Percentiles rank a stretch among this genome's conserved stretches.
phyloP scores from a whole-genome alignment of 306 rosid genomes.

The Hippophae tibetana region DNA sequence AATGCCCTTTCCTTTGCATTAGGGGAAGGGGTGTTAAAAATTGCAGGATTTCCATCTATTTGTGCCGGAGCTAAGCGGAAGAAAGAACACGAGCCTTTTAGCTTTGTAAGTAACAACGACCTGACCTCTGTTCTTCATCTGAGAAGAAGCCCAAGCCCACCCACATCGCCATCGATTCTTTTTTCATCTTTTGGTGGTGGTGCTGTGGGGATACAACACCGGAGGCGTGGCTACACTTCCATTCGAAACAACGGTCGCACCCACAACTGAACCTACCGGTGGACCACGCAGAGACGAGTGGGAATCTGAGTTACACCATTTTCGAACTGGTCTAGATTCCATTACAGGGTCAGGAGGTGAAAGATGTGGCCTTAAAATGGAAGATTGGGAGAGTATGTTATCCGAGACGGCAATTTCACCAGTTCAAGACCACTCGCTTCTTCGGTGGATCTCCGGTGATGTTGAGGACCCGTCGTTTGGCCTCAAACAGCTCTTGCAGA shows the following conservation, averaged over 20 bases:
- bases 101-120: constrained; percentile 15
- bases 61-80: constrained; percentile 4
- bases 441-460: constrained; percentile 35
- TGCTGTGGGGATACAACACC: constrained; percentile 14
- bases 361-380: constrained; percentile 30
- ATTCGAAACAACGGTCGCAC: constrained; percentile 14
- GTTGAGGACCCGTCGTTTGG: constrained; percentile 27
- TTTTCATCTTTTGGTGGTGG: constrained; percentile 33
- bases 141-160: constrained; percentile 47
- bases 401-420: constrained; percentile 27
- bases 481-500: constrained; percentile 24
- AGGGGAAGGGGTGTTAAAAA: constrained; percentile 23
- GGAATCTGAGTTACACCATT: constrained; percentile 24
- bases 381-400: constrained; percentile 34
- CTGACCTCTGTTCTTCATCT: constrained; percentile 37
- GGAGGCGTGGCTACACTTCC: constrained; percentile 16
- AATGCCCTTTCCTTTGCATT: constrained; percentile 23
- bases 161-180: constrained; percentile 38
- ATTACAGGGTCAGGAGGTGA: constrained; percentile 15
- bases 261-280: not conserved
- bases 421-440: constrained; percentile 35
- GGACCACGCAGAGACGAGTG: constrained; percentile 18
- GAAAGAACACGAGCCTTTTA: constrained; percentile 11
- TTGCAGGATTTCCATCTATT: constrained; percentile 20
- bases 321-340: constrained; percentile 14